Evolutionary conservation across 2,329 filamentous ascomycete species (phyloP).

Genomic region (Colletotrichum karsti): DNA sequence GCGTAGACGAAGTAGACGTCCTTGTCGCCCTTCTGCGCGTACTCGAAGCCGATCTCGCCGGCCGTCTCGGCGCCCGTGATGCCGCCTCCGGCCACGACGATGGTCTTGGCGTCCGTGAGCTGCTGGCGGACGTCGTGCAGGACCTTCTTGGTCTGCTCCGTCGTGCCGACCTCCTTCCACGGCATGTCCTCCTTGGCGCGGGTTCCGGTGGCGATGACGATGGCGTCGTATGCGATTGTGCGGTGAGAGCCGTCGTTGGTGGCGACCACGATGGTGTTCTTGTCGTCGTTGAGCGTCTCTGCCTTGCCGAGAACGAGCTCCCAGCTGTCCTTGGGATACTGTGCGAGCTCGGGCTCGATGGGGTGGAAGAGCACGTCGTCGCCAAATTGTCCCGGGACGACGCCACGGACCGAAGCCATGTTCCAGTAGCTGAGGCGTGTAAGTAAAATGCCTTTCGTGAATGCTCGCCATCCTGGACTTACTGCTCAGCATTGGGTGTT

Average conservation of each 20-base stretch:
- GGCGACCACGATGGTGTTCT: slow-evolving; percentile 47
- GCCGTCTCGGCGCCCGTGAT: slow-evolving; percentile 59
- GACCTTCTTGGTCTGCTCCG: slow-evolving; percentile 49
- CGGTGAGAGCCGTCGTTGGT: slow-evolving; percentile 38
- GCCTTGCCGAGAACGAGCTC: slow-evolving; percentile 60
- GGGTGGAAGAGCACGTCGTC: slow-evolving; percentile 57
- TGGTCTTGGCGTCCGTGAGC: slow-evolving; percentile 52
- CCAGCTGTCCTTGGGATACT: slow-evolving; percentile 52
- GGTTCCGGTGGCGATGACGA: slow-evolving; percentile 63
- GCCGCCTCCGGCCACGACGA: slow-evolving; percentile 62
- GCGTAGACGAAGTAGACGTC: slow-evolving; percentile 53
- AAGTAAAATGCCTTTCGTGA: background rate
- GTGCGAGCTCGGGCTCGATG: slow-evolving; percentile 52
- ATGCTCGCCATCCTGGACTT: background rate
- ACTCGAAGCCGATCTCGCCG: slow-evolving; percentile 60
- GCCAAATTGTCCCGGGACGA: slow-evolving; percentile 56
- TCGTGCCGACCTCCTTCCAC: slow-evolving; percentile 56
- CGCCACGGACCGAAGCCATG: slow-evolving; percentile 61
- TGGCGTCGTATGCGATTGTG: slow-evolving; percentile 55
- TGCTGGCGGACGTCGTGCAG: slow-evolving; percentile 45
- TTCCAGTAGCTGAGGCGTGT: slow-evolving; percentile 62
- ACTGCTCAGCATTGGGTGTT: slow-evolving; percentile 52
- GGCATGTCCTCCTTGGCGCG: slow-evolving; percentile 52
- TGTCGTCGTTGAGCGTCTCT: slow-evolving; percentile 40
- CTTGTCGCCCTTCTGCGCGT: slow-evolving; percentile 52